Base-by-base conservation (phyloP, 352 stramenopile genomes). In the Peronospora belbahrii region DNA sequence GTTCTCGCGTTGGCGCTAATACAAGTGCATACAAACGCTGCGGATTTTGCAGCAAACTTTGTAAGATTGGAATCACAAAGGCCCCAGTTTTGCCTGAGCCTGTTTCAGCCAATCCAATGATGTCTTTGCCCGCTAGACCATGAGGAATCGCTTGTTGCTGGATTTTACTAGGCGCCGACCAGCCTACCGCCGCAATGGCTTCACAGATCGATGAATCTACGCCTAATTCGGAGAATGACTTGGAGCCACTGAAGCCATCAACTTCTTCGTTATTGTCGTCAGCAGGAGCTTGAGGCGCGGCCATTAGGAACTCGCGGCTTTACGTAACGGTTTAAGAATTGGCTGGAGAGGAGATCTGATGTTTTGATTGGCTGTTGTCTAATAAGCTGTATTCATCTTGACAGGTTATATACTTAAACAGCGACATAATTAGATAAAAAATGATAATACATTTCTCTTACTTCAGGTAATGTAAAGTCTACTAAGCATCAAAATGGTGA, bases 101-200 rank as follows among this genome's bases (percentile, higher is more conserved):
- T 35, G 97, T 98, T 87, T 98, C 72, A 52, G 97, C 77, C 65
- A 97, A 65, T 10, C 96, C 96, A 52, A 99, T 98, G 50, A 99
- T 85, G 64, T 99, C 97, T 35, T 92, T 74, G 28, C 95, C 95
- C 13, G 81, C 68, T 8, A 99, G 64, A 0, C 90, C 95, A 11
- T 88, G 67, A 42, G 94, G 93, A 50, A 99, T 94, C 11, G 93
- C 76, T 44, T 97, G 57, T 48, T 83, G 69, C 78, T 99, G 96
- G 65, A 99, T 99, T 32, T 88, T 84, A 40, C 94, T 98, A 20
- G 96, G 93, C 46, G 70, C 74, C 9, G 65, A 76, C 95, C 95
- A 99, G 30, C 93, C 91, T 0, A 99, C 67, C 11, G 73, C 82
- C n/a, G 65, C 50, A 44, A 96, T 97, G 14, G 95, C 86, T 52